phyloP scores from a whole-genome alignment of 257 asterid genomes.

The Leptodermis oblonga region DNA sequence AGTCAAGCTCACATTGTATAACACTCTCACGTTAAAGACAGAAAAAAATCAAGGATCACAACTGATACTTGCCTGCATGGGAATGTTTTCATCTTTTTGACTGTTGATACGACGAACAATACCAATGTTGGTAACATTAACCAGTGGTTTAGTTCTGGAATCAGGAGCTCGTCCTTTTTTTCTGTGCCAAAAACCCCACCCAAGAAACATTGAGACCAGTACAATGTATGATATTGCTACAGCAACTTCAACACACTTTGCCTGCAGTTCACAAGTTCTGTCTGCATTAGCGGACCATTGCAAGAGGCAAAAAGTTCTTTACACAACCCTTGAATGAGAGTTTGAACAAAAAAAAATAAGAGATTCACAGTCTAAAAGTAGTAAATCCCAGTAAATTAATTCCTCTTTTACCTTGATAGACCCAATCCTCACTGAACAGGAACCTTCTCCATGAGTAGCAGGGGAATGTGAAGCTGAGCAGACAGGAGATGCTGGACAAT shows the following conservation, averaged over 20 bases:
- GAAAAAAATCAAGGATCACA: constrained; percentile 7
- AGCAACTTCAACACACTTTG: constrained; percentile 85
- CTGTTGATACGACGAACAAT: constrained; percentile 67
- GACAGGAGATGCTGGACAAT: constrained; percentile 75
- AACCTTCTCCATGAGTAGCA: constrained; percentile 50
- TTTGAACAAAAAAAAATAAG: not conserved
- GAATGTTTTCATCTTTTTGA: constrained; percentile 77
- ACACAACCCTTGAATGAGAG: not conserved
- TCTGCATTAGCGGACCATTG: not conserved
- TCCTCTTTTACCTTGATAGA: constrained; percentile 66
- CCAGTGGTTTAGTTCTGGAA: constrained; percentile 62
- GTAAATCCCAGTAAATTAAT: constrained; percentile 12
- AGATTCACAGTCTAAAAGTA: not conserved
- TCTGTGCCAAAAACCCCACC: constrained; percentile 81
- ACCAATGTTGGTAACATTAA: constrained; percentile 64
- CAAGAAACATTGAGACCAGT: constrained; percentile 71
- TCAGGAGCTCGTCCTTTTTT: constrained; percentile 50
- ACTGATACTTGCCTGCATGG: constrained; percentile 73
- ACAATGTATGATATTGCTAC: constrained; percentile 62
- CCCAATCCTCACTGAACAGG: constrained; percentile 85
- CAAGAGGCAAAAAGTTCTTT: constrained; percentile 1
- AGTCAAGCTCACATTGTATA: too few species aligned
- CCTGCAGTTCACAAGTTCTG: constrained; percentile 46
- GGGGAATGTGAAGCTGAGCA: constrained; percentile 75
- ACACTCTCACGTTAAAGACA: too few species aligned